A percentile compares a stretch with the other conserved stretches of the same genome.
These are phyloP conservation scores for Claviceps spartinae DNA, from an alignment of 2,329 filamentous ascomycete species.

Conservation along the genomic window DNA sequence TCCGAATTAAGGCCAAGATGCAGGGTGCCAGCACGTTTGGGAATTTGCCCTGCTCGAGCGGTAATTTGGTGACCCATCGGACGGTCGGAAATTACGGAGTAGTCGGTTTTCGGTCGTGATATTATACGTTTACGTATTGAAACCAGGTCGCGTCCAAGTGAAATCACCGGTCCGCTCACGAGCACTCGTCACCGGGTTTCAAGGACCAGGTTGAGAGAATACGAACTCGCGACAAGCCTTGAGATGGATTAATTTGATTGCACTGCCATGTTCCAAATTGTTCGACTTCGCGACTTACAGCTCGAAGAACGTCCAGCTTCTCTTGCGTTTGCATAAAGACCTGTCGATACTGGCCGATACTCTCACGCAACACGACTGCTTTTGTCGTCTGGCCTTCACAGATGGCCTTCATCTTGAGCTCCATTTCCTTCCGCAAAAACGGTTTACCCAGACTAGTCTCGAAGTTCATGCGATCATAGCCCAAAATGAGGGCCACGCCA, in stretches of 20 bases:
- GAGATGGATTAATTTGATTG: background rate
- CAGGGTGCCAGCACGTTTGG: background rate
- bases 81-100: background rate
- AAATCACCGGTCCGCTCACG: too few species aligned
- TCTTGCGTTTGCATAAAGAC: conserved; percentile 75
- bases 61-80: background rate
- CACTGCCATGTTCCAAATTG: background rate
- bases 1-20: background rate
- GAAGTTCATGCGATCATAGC: conserved; percentile 87
- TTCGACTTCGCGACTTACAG: conserved; percentile 32
- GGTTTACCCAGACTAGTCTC: conserved; percentile 91
- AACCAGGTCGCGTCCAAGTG: background rate
- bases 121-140: background rate
- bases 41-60: background rate
- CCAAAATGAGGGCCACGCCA: conserved; percentile 81
- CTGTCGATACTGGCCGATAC: conserved; percentile 70
- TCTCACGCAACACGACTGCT: conserved; percentile 65
- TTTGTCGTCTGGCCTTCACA: conserved; percentile 74
- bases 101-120: background rate
- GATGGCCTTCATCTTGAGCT: conserved; percentile 90
- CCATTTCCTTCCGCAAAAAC: conserved; percentile 95
- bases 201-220: conserved; percentile 10
- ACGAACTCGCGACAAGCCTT: conserved; percentile 27
- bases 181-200: background rate
- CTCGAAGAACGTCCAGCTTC: conserved; percentile 53